A percentile compares a stretch with the other conserved stretches of the same genome.
Evolutionary conservation across 371 early-diverging fungal species (phyloP).

Genomic region (Apophysomyces trapeziformis): DNA sequence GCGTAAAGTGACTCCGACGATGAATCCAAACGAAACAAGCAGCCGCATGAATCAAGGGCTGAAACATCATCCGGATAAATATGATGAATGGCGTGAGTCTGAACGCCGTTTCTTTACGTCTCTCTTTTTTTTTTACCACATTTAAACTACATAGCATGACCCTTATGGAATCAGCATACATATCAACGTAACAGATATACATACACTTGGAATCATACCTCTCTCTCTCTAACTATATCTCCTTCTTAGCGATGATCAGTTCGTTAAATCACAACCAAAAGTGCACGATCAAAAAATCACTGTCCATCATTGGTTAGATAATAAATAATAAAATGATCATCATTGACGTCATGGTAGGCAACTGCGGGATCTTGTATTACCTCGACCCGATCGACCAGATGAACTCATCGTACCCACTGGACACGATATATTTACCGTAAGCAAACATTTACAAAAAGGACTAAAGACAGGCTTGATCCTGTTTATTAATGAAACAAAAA

Average conservation of each 20-base stretch:
- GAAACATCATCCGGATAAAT: slow-evolving; percentile 4
- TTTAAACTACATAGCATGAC: not conserved
- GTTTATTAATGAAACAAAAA: not conserved
- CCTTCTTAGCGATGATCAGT: not conserved
- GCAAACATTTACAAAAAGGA: not conserved
- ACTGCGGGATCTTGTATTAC: slow-evolving; percentile 85
- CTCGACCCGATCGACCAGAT: slow-evolving; percentile 52
- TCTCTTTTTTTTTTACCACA: not conserved
- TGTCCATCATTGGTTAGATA: slow-evolving; percentile 66
- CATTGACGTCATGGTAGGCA: slow-evolving; percentile 67
- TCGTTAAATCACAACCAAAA: slow-evolving; percentile 4
- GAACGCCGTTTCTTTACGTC: not conserved
- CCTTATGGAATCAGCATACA: slow-evolving; percentile 4
- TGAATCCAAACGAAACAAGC: not conserved
- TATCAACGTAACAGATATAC: not conserved
- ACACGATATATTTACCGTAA: slow-evolving; percentile 40
- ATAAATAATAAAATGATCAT: not conserved
- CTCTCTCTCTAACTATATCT: not conserved
- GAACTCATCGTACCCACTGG: slow-evolving; percentile 45
- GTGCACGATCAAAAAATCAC: slow-evolving; percentile 52
- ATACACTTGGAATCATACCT: not conserved
- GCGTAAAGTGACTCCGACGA: not conserved
- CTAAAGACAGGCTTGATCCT: not conserved
- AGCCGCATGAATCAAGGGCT: slow-evolving; percentile 4
- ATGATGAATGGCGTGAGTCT: not conserved